Evolutionary conservation across 257 asterid genomes (phyloP), one percentile per base, ranked within the genome.

Genomic region (Echium plantagineum): DNA sequence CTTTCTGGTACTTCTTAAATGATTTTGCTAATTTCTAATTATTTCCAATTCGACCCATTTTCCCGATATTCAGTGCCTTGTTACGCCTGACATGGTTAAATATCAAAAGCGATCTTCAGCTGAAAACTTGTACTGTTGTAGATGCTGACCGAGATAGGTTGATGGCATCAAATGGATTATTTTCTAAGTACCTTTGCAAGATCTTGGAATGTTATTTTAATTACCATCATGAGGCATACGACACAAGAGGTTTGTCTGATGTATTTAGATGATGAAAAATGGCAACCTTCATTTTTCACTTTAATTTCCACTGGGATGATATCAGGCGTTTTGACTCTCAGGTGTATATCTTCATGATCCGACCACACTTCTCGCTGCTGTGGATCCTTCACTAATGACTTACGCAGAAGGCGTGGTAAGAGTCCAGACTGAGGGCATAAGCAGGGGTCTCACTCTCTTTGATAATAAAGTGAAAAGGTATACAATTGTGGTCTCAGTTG

Each of bases 341-440:
- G 98, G 97, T 42, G 96, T 91, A 53, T 91, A 88, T 67, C 98
- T 91, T 72, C 98, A 91, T 22, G 98, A 91, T 66, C 97, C 97
- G 13, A 74, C 95, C 15, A 83, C 97, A 38, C 51, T 91, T 73
- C 86, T 91, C 64, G 97, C 94, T 77, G 98, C 98, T 42, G 79
- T 88, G 26, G 64, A 85, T 81, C 94, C 98, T 55, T 85, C 95
- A 5, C 81, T 91, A 60, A 55, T 91, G 60, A 88, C 98, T 55
- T 88, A 67, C 55, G 75, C 85, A 59, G 95, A 91, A 79, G 98
- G 98, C 2, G 93, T 66, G 64, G 94, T 86, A 32, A 90, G 97
- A 60, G 97, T 91, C 68, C 98, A 91, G 69, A 86, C 88, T 10
- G 72, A 58, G 42, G 98, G 98, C 66, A 85, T 91, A 72, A 79